Evolutionary conservation across 1,284 basidiomycete genomes (phyloP).

Genomic region (Trichosporon sp.): DNA sequence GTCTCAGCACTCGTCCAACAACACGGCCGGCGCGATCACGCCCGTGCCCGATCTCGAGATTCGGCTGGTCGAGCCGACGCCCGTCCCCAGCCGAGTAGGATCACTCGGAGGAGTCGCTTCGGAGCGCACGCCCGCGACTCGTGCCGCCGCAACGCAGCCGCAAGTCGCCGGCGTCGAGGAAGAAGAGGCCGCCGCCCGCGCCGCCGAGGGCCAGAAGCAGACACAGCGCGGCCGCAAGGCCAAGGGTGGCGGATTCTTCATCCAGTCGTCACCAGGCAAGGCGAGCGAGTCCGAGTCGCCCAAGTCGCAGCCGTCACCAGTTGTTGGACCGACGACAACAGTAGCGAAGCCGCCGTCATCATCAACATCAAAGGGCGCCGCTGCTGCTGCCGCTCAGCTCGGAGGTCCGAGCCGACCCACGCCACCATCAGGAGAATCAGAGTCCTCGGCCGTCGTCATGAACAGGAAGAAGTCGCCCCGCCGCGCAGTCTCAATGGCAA

Average conservation of each 20-base stretch:
- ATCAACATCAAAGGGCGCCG: not conserved
- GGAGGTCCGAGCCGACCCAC: constrained; percentile 1
- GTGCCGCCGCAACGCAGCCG: constrained; percentile 6
- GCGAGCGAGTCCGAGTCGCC: constrained; percentile 31
- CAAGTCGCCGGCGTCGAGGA: constrained; percentile 16
- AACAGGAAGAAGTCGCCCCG: constrained; percentile 16
- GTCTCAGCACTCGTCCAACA: not conserved
- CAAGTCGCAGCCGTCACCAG: constrained; percentile 21
- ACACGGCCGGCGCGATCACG: constrained; percentile 19
- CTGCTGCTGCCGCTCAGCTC: not conserved
- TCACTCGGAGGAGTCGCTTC: constrained; percentile 27
- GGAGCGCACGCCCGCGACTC: not conserved
- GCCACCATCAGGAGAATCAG: constrained; percentile 10
- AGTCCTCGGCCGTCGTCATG: constrained; percentile 24
- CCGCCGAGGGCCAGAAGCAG: not conserved
- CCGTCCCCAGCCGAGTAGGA: constrained; percentile 40
- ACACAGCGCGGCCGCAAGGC: not conserved
- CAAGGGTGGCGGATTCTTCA: constrained; percentile 18
- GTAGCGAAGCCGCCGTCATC: too few species aligned
- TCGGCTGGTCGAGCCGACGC: constrained; percentile 44
- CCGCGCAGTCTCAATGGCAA: constrained; percentile 39
- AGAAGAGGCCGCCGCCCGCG: constrained; percentile 8
- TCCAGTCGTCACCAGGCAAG: constrained; percentile 13
- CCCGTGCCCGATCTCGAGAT: constrained; percentile 38
- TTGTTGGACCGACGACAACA: constrained; percentile 1